These are phyloP conservation scores for Phaeosphaeria sp. DNA, from an alignment of 2,329 filamentous ascomycete genomes.

Conservation along the genomic window DNA sequence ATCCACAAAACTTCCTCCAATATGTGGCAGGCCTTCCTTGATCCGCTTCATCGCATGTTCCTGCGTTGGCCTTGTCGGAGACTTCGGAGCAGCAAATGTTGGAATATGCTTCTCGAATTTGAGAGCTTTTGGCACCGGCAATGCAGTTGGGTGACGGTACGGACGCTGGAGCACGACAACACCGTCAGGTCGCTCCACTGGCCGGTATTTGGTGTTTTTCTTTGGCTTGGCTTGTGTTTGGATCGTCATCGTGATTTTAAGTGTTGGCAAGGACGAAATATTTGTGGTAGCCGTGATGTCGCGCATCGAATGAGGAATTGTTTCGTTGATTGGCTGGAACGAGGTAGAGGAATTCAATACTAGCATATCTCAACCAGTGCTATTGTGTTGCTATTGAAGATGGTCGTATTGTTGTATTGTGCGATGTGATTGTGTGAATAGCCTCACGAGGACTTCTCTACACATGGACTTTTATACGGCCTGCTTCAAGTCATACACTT, in stretches of 20 bases:
- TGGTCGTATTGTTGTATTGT: background rate
- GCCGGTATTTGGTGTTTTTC: conserved; percentile 13
- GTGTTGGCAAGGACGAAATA: background rate
- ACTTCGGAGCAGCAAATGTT: background rate
- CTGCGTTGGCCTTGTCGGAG: background rate
- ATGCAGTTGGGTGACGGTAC: conserved; percentile 14
- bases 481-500: background rate
- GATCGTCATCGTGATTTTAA: conserved; percentile 4
- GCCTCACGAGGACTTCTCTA: background rate
- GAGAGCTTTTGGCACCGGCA: background rate
- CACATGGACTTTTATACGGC: background rate
- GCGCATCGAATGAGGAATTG: background rate
- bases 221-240: conserved; percentile 3
- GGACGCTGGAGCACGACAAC: conserved; percentile 24
- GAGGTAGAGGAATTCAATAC: background rate
- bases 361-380: background rate
- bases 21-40: background rate
- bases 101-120: conserved; percentile 6
- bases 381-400: background rate
- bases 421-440: background rate
- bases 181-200: conserved; percentile 20
- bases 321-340: background rate
- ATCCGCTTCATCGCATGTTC: background rate
- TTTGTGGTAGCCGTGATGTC: background rate
- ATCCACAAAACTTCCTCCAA: background rate